Percentiles rank a stretch among this genome's conserved stretches.
Evolutionary conservation across 495 filamentous ascomycete species (phyloP).

Genomic region (Friedmanniomyces simplex): DNA sequence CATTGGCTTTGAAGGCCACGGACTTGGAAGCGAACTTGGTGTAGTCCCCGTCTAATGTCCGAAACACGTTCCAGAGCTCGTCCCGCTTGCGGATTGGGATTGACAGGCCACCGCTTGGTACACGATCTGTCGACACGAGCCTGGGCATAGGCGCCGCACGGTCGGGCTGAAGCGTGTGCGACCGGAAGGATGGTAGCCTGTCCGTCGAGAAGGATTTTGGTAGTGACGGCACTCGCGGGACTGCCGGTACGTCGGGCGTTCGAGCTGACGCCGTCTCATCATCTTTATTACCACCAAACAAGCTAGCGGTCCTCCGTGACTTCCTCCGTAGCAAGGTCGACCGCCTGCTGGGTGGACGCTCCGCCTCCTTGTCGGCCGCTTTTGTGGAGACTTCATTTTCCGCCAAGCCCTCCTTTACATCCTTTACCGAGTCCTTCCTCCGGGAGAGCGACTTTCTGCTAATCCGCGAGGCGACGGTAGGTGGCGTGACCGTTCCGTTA

Average conservation of each 20-base stretch:
- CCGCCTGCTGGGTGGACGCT: background rate
- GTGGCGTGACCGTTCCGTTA: background rate
- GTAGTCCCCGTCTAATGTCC: constrained; percentile 70
- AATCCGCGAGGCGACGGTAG: background rate
- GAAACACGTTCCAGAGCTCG: constrained; percentile 82
- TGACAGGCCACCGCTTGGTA: constrained; percentile 25
- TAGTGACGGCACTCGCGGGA: constrained; percentile 37
- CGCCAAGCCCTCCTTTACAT: background rate
- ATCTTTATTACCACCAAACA: background rate
- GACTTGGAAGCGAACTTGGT: constrained; percentile 62
- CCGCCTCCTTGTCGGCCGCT: background rate
- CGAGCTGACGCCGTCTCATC: background rate
- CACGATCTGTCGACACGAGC: constrained; percentile 32
- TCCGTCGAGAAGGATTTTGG: constrained; percentile 51
- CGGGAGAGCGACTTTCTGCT: constrained; percentile 6
- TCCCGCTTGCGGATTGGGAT: constrained; percentile 51
- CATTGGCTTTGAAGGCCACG: constrained; percentile 64
- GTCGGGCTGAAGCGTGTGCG: constrained; percentile 38
- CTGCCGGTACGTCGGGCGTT: background rate
- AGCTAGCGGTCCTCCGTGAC: background rate
- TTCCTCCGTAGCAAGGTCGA: constrained; percentile 6
- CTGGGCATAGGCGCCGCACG: constrained; percentile 44
- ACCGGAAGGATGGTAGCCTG: constrained; percentile 37
- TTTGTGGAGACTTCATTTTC: background rate
- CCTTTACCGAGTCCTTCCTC: constrained; percentile 6